These are phyloP conservation scores for Selenicereus undatus DNA, from an alignment of 148 eudicot genomes.

Conservation along the genomic window DNA sequence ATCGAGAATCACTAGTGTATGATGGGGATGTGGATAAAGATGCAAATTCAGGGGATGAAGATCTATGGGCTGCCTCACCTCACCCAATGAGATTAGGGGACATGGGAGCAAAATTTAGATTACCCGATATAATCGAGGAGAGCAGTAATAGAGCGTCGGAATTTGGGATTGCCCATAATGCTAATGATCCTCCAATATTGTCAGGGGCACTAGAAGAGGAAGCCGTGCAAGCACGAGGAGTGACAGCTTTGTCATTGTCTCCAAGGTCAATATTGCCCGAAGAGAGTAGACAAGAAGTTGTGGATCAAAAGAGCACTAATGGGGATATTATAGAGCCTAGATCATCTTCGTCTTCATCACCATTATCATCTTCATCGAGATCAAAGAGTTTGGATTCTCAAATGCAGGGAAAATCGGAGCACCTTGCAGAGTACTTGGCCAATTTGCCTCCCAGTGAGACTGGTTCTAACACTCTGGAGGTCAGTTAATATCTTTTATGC, in stretches of 20 bases:
- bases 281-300: conserved; percentile 5
- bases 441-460: conserved; percentile 20
- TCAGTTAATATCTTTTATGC: not conserved
- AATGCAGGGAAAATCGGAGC: conserved; percentile 22
- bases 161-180: not conserved
- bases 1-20: conserved; percentile 39
- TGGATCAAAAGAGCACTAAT: conserved; percentile 22
- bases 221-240: conserved; percentile 12
- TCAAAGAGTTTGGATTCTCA: conserved; percentile 25
- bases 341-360: conserved; percentile 32
- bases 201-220: conserved; percentile 1
- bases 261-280: conserved; percentile 21
- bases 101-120: conserved; percentile 31
- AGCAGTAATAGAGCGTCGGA: conserved; percentile 19
- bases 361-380: conserved; percentile 25
- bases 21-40: conserved; percentile 49
- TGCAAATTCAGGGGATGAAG: conserved; percentile 40
- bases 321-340: conserved; percentile 19
- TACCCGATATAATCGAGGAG: conserved; percentile 30
- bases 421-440: conserved; percentile 24
- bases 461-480: conserved; percentile 21
- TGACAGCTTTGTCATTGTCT: conserved; percentile 10
- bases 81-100: conserved; percentile 34
- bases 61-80: conserved; percentile 41
- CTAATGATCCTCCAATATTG: not conserved